phyloP scores from a whole-genome alignment of 2,329 filamentous ascomycete genomes.

The Sphaerulina musiva region DNA sequence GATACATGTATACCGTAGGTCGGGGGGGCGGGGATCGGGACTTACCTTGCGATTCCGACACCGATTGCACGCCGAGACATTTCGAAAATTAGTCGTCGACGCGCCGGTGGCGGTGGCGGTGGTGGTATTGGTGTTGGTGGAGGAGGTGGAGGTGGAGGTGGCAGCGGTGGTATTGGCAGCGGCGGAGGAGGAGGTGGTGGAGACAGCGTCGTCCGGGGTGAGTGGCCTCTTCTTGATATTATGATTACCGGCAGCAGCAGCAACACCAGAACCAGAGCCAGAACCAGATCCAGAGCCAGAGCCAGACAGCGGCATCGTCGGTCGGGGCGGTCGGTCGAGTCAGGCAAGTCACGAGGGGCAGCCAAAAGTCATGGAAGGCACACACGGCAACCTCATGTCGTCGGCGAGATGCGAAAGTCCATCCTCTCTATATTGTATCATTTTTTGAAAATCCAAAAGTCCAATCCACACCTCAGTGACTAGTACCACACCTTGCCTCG shows the following conservation, averaged over 20 bases:
- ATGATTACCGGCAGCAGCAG: too few species aligned
- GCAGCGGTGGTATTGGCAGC: too few species aligned
- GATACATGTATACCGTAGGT: too few species aligned
- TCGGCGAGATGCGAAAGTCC: neutral
- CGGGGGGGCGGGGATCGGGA: neutral
- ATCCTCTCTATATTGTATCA: neutral
- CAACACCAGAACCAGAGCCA: too few species aligned
- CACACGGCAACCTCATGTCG: neutral
- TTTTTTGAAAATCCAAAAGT: neutral
- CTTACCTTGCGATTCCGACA: constrained; percentile 70
- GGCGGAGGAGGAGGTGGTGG: neutral
- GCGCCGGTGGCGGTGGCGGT: constrained; percentile 7
- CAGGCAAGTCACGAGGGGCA: neutral
- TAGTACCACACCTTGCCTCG: too few species aligned
- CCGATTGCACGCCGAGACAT: constrained; percentile 85
- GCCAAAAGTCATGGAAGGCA: neutral
- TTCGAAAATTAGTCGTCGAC: constrained; percentile 57
- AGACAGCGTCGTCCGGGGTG: constrained; percentile 2
- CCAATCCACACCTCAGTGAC: neutral
- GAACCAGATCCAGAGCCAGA: neutral
- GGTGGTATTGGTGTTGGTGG: neutral
- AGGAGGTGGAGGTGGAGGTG: too few species aligned
- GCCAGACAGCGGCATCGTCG: constrained; percentile 8
- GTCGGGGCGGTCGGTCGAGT: neutral
- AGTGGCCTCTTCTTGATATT: constrained; percentile 14